phyloP scores from a whole-genome alignment of 345 rosid genomes.

The Fremontodendron californicum region DNA sequence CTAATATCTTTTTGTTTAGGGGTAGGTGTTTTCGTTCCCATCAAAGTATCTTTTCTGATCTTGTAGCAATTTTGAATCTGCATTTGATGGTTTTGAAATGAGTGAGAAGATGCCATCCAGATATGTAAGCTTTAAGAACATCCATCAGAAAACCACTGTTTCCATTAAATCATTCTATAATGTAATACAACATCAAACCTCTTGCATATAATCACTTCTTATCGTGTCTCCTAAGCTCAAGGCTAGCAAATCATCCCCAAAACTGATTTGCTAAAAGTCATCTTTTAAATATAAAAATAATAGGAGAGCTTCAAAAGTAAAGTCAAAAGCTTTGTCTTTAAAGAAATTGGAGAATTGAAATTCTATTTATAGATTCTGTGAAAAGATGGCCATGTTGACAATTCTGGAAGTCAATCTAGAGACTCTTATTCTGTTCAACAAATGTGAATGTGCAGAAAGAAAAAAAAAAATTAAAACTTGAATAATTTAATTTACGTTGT shows the following conservation, averaged over 20 bases:
- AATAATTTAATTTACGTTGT: not conserved
- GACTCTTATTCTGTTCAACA: not conserved
- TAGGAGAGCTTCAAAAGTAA: not conserved
- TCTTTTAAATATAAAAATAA: not conserved
- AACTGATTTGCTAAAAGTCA: not conserved
- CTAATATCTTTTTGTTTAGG: conserved; percentile 40
- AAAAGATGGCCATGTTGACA: not conserved
- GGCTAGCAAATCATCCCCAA: not conserved
- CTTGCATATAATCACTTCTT: not conserved
- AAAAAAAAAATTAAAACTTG: not conserved
- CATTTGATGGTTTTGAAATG: conserved; percentile 14
- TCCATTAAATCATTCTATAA: not conserved
- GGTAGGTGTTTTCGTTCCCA: conserved; percentile 34
- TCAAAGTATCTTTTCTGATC: conserved; percentile 31
- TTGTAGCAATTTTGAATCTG: conserved; percentile 68
- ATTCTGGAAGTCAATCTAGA: not conserved
- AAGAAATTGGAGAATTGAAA: not conserved
- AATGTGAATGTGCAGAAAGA: not conserved
- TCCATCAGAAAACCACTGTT: not conserved
- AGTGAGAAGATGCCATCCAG: not conserved
- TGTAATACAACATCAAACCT: not conserved
- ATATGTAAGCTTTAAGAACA: not conserved
- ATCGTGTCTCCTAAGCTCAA: not conserved
- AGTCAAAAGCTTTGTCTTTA: not conserved
- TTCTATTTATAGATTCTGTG: not conserved